Conservation (phyloP, 176 grass and related monocot species). For the Paspalum notatum region DNA sequence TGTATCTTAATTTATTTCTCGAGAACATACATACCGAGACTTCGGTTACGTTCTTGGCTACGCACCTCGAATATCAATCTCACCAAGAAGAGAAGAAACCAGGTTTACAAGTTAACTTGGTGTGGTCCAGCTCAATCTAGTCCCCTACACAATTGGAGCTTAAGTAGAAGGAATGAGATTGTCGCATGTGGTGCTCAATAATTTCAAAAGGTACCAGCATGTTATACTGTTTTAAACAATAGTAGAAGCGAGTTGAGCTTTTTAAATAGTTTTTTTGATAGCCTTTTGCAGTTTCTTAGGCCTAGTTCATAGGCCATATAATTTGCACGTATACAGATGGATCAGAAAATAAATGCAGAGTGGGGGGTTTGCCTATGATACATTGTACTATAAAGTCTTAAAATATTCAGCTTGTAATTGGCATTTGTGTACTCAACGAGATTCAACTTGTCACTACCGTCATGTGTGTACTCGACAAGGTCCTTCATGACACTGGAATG, state of each 20-base stretch:
- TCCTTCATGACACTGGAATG: slow-evolving; percentile 3
- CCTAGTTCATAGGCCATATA: slow-evolving; percentile 1
- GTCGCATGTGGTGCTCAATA: neutral
- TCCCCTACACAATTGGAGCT: neutral
- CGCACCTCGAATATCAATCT: slow-evolving; percentile 38
- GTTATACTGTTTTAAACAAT: neutral
- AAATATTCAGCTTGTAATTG: slow-evolving; percentile 19
- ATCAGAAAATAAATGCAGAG: neutral
- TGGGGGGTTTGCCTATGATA: neutral
- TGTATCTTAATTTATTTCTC: slow-evolving; percentile 29
- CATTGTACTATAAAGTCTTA: slow-evolving; percentile 39
- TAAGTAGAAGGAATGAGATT: neutral
- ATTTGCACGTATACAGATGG: neutral
- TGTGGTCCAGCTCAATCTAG: neutral
- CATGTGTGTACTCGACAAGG: neutral
- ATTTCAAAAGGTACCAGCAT: neutral
- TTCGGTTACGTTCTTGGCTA: slow-evolving; percentile 24
- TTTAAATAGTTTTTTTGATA: neutral
- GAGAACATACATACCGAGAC: slow-evolving; percentile 34
- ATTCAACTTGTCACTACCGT: too few relatives aligned
- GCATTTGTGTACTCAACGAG: neutral
- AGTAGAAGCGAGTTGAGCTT: neutral
- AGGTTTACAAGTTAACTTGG: neutral
- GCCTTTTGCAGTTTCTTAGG: neutral
- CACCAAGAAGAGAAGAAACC: slow-evolving; percentile 36